Evolutionary conservation across 1,284 basidiomycete genomes (phyloP).

Genomic region (Rhizoctonia solani): DNA sequence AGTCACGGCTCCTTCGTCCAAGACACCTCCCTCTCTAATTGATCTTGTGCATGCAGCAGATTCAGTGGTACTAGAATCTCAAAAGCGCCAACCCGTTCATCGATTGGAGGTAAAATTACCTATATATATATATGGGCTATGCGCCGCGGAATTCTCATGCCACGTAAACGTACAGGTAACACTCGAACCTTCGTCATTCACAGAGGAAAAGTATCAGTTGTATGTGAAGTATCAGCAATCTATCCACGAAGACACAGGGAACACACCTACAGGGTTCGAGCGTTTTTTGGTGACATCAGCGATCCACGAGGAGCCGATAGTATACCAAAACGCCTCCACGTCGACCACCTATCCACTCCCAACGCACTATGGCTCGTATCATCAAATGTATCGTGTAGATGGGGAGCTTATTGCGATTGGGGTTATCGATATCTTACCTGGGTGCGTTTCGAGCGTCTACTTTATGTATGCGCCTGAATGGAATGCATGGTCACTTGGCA

Average conservation of each 20-base stretch:
- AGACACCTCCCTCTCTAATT: constrained; percentile 45
- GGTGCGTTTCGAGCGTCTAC: constrained; percentile 93
- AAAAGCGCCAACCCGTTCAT: constrained; percentile 20
- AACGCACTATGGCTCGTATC: constrained; percentile 78
- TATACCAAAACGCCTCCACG: constrained; percentile 53
- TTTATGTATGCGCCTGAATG: constrained; percentile 88
- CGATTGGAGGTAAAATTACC: constrained; percentile 31
- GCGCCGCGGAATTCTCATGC: too few relatives aligned
- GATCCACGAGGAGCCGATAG: constrained; percentile 67
- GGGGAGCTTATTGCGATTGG: constrained; percentile 83
- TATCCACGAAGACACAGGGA: constrained; percentile 72
- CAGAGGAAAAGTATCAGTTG: constrained; percentile 77
- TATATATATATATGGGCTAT: constrained; percentile 1
- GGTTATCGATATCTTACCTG: constrained; percentile 89
- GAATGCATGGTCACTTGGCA: constrained; percentile 80
- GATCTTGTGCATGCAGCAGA: constrained; percentile 57
- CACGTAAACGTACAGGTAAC: constrained; percentile 58
- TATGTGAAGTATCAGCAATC: constrained; percentile 75
- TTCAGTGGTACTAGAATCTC: constrained; percentile 36
- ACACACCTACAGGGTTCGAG: constrained; percentile 59
- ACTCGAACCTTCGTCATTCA: constrained; percentile 74
- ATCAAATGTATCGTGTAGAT: constrained; percentile 83
- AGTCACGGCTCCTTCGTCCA: constrained; percentile 30
- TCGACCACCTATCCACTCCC: constrained; percentile 60
- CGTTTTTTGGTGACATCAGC: constrained; percentile 83